These are phyloP conservation scores for Chamaecyparis obtusa DNA, from an alignment of 75 land plant genomes.

Conservation along the genomic window DNA sequence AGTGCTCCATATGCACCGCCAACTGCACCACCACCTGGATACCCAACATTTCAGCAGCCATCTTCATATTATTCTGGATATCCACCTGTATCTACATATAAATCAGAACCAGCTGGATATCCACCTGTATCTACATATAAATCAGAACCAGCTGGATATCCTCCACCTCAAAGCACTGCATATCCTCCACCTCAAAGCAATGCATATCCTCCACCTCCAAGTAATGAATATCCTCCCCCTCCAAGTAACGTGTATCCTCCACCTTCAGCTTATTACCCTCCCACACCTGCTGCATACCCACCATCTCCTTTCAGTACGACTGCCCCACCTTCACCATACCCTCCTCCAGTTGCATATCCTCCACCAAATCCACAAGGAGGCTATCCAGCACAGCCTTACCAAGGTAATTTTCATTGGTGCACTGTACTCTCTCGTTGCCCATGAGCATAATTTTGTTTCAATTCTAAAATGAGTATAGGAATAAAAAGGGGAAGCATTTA, in stretches of 20 bases:
- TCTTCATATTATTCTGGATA: conserved; percentile 12
- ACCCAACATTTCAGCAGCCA: conserved; percentile 10
- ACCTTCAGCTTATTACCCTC: conserved; percentile 15
- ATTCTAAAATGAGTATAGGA: not conserved
- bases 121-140: conserved; percentile 6
- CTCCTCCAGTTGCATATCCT: conserved; percentile 8
- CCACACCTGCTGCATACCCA: conserved; percentile 13
- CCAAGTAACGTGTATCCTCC: conserved; percentile 23
- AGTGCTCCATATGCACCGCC: conserved; percentile 40
- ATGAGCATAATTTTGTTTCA: not conserved
- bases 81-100: not conserved
- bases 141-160: conserved; percentile 7
- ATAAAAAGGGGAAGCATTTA: not conserved
- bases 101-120: conserved; percentile 2
- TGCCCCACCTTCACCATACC: conserved; percentile 10
- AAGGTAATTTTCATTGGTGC: not conserved
- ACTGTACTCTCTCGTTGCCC: not conserved
- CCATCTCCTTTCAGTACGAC: conserved; percentile 14
- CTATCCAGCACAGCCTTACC: conserved; percentile 17
- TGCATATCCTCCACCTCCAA: conserved; percentile 15
- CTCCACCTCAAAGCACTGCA: not conserved
- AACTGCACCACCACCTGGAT: conserved; percentile 21
- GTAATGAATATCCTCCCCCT: conserved; percentile 23
- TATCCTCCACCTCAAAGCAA: not conserved
- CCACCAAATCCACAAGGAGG: conserved; percentile 13